These are phyloP conservation scores for Staphylotrichum longicolle DNA, from an alignment of 495 filamentous ascomycete species.

Conservation along the genomic window DNA sequence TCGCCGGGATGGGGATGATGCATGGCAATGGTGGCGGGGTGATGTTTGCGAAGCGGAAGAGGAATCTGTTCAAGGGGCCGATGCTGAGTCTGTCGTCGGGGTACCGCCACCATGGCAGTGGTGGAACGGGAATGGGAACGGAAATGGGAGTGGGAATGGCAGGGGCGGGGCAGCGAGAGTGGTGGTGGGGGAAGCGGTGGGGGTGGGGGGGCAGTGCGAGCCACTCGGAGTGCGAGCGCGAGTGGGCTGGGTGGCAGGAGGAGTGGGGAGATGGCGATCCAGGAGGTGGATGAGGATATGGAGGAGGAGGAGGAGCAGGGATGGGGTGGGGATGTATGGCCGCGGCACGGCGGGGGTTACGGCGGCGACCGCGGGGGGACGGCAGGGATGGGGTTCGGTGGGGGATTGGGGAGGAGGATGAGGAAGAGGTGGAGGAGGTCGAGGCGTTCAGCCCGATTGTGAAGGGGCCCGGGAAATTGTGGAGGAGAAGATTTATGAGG, in stretches of 20 bases:
- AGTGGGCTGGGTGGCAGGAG: conserved; percentile 48
- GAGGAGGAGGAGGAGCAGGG: conserved; percentile 30
- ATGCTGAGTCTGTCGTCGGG: conserved; percentile 49
- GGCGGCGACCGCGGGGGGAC: conserved; percentile 32
- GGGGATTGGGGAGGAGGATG: conserved; percentile 35
- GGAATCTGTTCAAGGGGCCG: conserved; percentile 86
- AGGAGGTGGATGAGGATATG: conserved; percentile 78
- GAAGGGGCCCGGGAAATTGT: conserved; percentile 50
- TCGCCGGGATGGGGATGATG: conserved; percentile 12
- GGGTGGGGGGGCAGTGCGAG: conserved; percentile 23
- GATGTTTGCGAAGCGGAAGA: conserved; percentile 87
- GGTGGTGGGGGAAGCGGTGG: conserved; percentile 19
- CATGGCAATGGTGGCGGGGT: conserved; percentile 50
- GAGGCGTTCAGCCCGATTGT: conserved; percentile 60
- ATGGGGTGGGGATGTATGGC: background rate
- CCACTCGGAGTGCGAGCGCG: conserved; percentile 53
- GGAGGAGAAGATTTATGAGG: conserved; percentile 54
- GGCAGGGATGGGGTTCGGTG: conserved; percentile 19
- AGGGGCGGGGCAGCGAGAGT: conserved; percentile 13
- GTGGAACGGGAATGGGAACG: too few species aligned
- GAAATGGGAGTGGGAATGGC: conserved; percentile 33
- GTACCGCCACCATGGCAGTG: conserved; percentile 16
- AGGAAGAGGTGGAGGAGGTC: conserved; percentile 60
- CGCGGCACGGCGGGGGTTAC: background rate
- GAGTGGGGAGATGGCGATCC: conserved; percentile 71